Conservation (phyloP, 306 rosid species). For the Cucurbita pepo region DNA sequence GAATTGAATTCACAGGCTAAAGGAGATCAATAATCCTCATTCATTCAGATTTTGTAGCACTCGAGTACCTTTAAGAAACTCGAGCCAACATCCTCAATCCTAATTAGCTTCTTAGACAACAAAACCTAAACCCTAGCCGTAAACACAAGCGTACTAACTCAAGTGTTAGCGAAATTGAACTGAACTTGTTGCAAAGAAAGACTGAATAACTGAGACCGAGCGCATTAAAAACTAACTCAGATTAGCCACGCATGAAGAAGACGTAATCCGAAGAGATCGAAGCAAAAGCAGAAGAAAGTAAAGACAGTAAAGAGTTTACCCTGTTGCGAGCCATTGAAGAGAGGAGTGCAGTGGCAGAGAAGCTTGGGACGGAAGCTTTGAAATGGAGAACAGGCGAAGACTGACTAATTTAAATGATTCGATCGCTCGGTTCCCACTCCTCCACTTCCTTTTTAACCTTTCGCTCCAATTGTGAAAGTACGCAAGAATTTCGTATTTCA, state of each 20-base stretch:
- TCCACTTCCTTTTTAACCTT: not conserved
- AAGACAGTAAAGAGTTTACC: constrained; percentile 12
- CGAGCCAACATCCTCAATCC: not conserved
- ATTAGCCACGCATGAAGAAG: not conserved
- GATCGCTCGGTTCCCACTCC: not conserved
- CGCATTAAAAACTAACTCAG: not conserved
- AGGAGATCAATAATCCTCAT: not conserved
- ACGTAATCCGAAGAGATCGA: not conserved
- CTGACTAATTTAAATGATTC: not conserved
- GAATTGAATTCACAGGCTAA: not conserved
- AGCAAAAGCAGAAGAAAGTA: not conserved
- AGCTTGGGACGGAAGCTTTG: not conserved
- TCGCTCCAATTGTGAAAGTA: too few species aligned
- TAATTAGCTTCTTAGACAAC: not conserved
- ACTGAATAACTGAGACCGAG: not conserved
- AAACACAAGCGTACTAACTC: not conserved
- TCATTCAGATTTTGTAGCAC: not conserved
- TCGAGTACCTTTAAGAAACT: not conserved
- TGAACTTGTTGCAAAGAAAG: not conserved
- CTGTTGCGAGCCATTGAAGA: constrained; percentile 60
- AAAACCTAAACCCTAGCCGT: not conserved
- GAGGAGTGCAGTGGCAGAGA: not conserved
- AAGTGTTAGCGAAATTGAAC: not conserved
- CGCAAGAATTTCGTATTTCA: too few species aligned
- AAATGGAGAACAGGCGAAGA: not conserved